Conservation (phyloP, 108 stramenopile species). For the Fistulifera pelliculosa region DNA sequence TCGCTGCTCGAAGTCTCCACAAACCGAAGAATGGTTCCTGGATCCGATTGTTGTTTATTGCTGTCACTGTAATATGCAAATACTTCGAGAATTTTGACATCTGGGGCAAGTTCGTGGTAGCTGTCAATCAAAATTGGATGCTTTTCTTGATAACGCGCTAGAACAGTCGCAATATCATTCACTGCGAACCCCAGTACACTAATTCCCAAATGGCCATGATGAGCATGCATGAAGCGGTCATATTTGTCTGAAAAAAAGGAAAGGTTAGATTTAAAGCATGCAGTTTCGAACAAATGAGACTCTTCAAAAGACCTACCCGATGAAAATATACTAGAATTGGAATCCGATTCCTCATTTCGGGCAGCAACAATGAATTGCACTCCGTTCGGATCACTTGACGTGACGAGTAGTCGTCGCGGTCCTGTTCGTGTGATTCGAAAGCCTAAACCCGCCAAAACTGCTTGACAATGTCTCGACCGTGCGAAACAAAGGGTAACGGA, state of each 20-base stretch:
- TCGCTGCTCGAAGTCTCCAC: constrained; percentile 23
- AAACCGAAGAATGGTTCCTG: constrained; percentile 73
- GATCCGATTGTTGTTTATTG: constrained; percentile 21
- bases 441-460: constrained; percentile 76
- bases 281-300: too few species aligned
- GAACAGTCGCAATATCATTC: constrained; percentile 35
- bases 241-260: constrained; percentile 24
- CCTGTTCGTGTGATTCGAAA: constrained; percentile 61
- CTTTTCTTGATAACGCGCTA: constrained; percentile 29
- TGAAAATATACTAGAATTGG: neutral
- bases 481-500: constrained; percentile 25
- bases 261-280: too few species aligned
- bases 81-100: constrained; percentile 58
- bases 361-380: constrained; percentile 72
- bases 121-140: constrained; percentile 56
- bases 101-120: constrained; percentile 13
- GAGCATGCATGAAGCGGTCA: constrained; percentile 40
- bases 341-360: constrained; percentile 3
- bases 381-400: constrained; percentile 62
- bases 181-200: constrained; percentile 69
- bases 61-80: constrained; percentile 63
- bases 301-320: neutral
- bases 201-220: constrained; percentile 56
- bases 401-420: constrained; percentile 64
- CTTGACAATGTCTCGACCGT: constrained; percentile 63